Evolutionary conservation across 345 rosid genomes (phyloP), one percentile per base, ranked within the genome.

Genomic region (Clarkia xantiana): DNA sequence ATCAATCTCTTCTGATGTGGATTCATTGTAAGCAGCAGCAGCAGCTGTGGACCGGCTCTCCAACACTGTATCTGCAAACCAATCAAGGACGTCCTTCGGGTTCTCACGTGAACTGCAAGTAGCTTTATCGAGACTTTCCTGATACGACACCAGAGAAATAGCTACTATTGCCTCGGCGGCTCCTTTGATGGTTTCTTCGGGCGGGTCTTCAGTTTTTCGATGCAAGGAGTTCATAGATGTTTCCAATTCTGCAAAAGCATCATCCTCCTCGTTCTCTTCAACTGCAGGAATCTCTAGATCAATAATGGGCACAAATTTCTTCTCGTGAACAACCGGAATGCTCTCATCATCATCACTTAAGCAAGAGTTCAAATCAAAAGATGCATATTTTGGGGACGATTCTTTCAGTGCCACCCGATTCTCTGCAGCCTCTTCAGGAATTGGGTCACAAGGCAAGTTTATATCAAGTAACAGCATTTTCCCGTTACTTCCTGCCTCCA

Each of bases 141-240:
- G 47, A 1, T 15, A 46, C 51, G 19, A 53, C 40, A 68, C 66
- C 51, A 66, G 70, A 20, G 95, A 90, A 62, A 90, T 72, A 51
- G 79, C 66, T 56, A 91, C 76, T 45, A 91, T 79, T 48, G 86
- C 78, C 74, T 86, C 89, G 3, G 89, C 96, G 12, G 96, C 94
- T 46, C 36, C 58, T 64, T 56, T 71, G 29, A 58, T 52, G 53
- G 55, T 60, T 59, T 86, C 89, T 60, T 77, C 75, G 10, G 25
- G 52, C 25, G 22, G 55, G 22, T 49, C 53, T 50, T 60, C 77
- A 23, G 62, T 62, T 64, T 51, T 62, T 20, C 36, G 51, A 52
- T 73, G 64, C n/a, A 46, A 25, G 49, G 58, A 57, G 40, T 46
- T 62, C 49, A 45, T 23, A 45, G 64, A 58, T 42, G 39, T 64